phyloP scores from a whole-genome alignment of 2,329 filamentous ascomycete species.

The Penicillium glabrum region DNA sequence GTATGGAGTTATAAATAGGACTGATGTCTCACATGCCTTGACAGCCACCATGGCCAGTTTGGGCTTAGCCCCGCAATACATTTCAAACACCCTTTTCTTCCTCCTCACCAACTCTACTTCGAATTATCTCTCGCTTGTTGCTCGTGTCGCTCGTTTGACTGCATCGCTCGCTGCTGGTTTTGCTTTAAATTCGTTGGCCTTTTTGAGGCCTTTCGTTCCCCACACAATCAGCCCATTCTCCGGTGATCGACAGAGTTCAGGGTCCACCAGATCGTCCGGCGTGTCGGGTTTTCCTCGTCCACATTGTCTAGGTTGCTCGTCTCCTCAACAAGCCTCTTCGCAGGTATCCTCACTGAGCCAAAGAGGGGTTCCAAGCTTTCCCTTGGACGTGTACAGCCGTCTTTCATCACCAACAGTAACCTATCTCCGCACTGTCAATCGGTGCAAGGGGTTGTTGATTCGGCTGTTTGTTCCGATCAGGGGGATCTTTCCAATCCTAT shows the following conservation, averaged over 20 bases:
- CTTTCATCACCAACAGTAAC: background rate
- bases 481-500: background rate
- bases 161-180: background rate
- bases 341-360: background rate
- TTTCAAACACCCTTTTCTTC: conserved; percentile 13
- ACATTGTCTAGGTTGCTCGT: conserved; percentile 6
- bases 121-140: conserved; percentile 2
- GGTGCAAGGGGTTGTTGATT: conserved; percentile 20
- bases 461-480: conserved; percentile 11
- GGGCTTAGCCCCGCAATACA: conserved; percentile 22
- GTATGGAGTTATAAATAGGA: conserved; percentile 20
- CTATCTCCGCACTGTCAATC: conserved; percentile 2
- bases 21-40: conserved; percentile 20
- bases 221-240: conserved; percentile 6
- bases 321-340: background rate
- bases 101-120: background rate
- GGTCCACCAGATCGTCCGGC: conserved; percentile 10
- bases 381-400: background rate
- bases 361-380: background rate
- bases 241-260: conserved; percentile 18
- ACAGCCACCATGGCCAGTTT: conserved; percentile 12
- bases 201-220: background rate
- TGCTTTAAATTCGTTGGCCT: background rate
- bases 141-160: conserved; percentile 10
- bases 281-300: conserved; percentile 10